Conservation (phyloP, 495 filamentous ascomycete species). For the Apiosordaria backusii region DNA sequence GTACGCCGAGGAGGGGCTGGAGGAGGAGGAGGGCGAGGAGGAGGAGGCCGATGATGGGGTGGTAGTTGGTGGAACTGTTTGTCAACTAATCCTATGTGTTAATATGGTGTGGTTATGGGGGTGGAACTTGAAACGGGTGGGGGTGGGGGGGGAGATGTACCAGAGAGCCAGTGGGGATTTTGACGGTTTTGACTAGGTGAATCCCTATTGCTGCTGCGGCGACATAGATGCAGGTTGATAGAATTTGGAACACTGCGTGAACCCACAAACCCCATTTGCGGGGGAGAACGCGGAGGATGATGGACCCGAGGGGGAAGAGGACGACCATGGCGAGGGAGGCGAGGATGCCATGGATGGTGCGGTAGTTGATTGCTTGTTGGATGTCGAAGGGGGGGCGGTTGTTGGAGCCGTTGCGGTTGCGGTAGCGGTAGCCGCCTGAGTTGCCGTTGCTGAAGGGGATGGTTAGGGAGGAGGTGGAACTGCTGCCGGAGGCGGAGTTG, state of each 20-base stretch:
- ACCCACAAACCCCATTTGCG: slow-evolving; percentile 27
- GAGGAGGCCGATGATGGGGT: slow-evolving; percentile 58
- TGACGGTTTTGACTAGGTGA: slow-evolving; percentile 37
- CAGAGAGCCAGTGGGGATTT: slow-evolving; percentile 18
- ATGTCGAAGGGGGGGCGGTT: background rate
- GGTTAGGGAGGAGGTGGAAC: background rate
- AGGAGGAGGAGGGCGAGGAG: slow-evolving; percentile 51
- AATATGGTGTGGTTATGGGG: background rate
- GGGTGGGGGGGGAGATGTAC: slow-evolving; percentile 10
- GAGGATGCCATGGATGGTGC: slow-evolving; percentile 37
- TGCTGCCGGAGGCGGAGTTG: background rate
- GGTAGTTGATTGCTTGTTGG: slow-evolving; percentile 5
- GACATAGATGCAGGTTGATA: slow-evolving; percentile 49
- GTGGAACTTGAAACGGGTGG: too few species aligned
- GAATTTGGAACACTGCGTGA: slow-evolving; percentile 56
- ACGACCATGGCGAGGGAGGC: slow-evolving; percentile 42
- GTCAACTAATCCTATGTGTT: slow-evolving; percentile 16
- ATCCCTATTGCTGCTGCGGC: slow-evolving; percentile 61
- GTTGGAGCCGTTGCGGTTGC: background rate
- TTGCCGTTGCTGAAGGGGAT: background rate
- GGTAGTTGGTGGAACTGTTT: slow-evolving; percentile 31
- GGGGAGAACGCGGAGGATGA: slow-evolving; percentile 45
- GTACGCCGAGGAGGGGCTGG: slow-evolving; percentile 58
- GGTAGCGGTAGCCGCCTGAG: background rate
- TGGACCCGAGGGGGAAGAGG: slow-evolving; percentile 51